Evolutionary conservation across 805 yeast genomes (phyloP).

Genomic region (Yarrowia porcina): DNA sequence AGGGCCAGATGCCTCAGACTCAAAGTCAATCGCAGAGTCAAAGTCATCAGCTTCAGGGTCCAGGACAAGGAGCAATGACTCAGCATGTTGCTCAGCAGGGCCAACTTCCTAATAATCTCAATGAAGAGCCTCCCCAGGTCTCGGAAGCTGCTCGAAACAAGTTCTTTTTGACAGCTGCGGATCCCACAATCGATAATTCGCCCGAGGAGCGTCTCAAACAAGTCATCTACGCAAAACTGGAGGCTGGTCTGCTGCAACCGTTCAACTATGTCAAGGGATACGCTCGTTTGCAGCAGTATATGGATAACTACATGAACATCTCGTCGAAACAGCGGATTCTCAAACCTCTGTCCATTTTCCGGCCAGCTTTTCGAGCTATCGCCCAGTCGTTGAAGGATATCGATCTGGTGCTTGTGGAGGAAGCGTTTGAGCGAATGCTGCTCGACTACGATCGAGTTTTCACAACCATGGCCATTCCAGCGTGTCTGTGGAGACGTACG

Average conservation of each 20-base stretch:
- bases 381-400: constrained; percentile 87
- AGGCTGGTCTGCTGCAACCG: constrained; percentile 89
- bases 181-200: constrained; percentile 89
- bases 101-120: background rate
- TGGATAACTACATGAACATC: constrained; percentile 88
- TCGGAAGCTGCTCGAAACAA: constrained; percentile 71
- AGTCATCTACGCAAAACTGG: constrained; percentile 89
- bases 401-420: constrained; percentile 88
- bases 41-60: background rate
- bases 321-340: constrained; percentile 80
- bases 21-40: background rate
- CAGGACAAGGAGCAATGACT: too few species aligned
- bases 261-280: constrained; percentile 93
- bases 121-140: constrained; percentile 16
- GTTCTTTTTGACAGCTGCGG: constrained; percentile 93
- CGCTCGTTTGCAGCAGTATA: constrained; percentile 80
- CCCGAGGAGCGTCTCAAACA: constrained; percentile 92
- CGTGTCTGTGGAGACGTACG: constrained; percentile 94
- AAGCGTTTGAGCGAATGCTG: constrained; percentile 88
- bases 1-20: background rate
- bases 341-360: constrained; percentile 76
- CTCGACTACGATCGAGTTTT: constrained; percentile 91
- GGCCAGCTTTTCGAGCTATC: constrained; percentile 92
- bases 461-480: constrained; percentile 97
- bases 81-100: too few species aligned